Conservation (phyloP, 352 stramenopile species). For the Pythium vanterpoolii region DNA sequence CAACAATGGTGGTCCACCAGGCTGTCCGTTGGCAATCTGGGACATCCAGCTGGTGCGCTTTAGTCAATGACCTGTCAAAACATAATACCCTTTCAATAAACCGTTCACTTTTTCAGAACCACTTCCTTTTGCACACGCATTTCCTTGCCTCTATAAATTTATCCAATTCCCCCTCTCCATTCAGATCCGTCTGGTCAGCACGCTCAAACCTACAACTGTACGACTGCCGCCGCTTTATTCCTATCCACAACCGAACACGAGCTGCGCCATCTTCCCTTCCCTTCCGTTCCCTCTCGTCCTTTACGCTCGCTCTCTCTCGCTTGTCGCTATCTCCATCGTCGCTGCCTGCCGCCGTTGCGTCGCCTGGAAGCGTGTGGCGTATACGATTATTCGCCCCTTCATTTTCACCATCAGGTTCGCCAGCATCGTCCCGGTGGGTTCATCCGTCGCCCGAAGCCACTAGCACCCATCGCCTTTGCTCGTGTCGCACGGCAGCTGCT, state of each 20-base stretch:
- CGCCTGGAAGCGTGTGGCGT: too few relatives aligned
- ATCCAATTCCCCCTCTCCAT: not conserved
- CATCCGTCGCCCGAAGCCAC: not conserved
- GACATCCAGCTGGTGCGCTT: not conserved
- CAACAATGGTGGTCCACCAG: too few relatives aligned
- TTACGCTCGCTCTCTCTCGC: conserved; percentile 1
- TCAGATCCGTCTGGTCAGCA: too few relatives aligned
- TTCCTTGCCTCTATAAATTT: not conserved
- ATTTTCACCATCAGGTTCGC: too few relatives aligned
- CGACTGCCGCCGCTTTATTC: not conserved
- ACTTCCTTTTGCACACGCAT: not conserved
- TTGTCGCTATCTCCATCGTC: not conserved
- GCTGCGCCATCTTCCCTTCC: not conserved
- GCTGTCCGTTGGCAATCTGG: conserved; percentile 6
- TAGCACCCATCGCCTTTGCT: not conserved
- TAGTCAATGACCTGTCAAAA: conserved; percentile 1
- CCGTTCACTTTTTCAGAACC: not conserved
- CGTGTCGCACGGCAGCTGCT: not conserved
- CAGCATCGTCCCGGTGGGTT: too few relatives aligned
- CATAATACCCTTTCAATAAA: not conserved
- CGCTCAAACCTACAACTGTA: not conserved
- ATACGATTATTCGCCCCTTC: too few relatives aligned
- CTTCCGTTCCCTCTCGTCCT: not conserved
- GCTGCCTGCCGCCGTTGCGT: not conserved
- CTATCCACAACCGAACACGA: conserved; percentile 1